These are phyloP conservation scores for Apiospora phragmitis DNA, from an alignment of 2,329 filamentous ascomycete species.

Conservation along the genomic window DNA sequence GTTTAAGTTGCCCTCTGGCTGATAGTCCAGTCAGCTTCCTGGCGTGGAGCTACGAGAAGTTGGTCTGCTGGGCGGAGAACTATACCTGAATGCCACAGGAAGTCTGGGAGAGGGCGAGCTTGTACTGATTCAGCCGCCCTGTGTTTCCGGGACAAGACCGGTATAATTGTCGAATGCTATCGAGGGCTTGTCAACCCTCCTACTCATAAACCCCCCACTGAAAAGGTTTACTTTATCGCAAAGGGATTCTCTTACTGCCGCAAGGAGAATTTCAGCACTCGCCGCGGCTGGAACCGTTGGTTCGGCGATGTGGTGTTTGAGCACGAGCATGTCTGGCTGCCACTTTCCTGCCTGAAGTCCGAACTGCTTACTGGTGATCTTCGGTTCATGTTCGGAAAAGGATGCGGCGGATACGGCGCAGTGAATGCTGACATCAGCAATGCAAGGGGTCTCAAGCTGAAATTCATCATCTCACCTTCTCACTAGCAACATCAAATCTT, in stretches of 20 bases:
- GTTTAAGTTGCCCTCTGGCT: too few species aligned
- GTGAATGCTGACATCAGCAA: slow-evolving; percentile 20
- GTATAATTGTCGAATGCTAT: slow-evolving; percentile 66
- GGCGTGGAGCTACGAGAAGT: slow-evolving; percentile 80
- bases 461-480: too few species aligned
- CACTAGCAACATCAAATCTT: too few species aligned
- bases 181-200: slow-evolving; percentile 36
- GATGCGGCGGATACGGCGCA: slow-evolving; percentile 43
- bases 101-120: slow-evolving; percentile 70
- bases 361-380: slow-evolving; percentile 54
- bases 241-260: slow-evolving; percentile 55
- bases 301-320: slow-evolving; percentile 63
- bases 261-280: slow-evolving; percentile 54
- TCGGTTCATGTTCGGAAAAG: slow-evolving; percentile 57
- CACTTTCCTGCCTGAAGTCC: slow-evolving; percentile 62
- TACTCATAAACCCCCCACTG: slow-evolving; percentile 22
- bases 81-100: slow-evolving; percentile 78
- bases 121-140: slow-evolving; percentile 71
- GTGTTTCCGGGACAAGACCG: too few species aligned
- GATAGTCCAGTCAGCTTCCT: slow-evolving; percentile 71
- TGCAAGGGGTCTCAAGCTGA: too few species aligned
- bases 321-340: slow-evolving; percentile 50
- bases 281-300: slow-evolving; percentile 55
- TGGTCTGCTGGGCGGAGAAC: slow-evolving; percentile 72
- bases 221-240: slow-evolving; percentile 36